Evolutionary conservation across 495 filamentous ascomycete species (phyloP).

Genomic region (Umbilicaria muhlenbergii): DNA sequence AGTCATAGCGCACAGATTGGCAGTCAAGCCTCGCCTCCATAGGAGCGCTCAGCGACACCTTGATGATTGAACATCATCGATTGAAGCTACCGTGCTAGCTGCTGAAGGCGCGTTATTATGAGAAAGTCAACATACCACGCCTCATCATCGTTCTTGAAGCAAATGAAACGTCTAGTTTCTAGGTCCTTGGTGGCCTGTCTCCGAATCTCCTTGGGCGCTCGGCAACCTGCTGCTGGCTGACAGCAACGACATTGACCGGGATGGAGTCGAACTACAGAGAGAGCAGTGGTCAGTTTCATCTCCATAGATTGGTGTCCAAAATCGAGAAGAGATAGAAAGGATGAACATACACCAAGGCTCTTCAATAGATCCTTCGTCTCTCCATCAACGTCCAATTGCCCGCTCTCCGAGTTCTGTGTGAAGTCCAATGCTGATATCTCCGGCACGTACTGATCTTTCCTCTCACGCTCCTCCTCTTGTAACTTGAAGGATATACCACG

Average conservation of each 20-base stretch:
- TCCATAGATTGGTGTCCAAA: not conserved
- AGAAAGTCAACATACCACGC: conserved; percentile 16
- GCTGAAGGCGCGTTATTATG: conserved; percentile 15
- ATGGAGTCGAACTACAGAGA: conserved; percentile 75
- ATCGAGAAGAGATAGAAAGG: not conserved
- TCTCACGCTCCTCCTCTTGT: conserved; percentile 98
- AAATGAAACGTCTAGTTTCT: conserved; percentile 21
- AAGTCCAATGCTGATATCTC: conserved; percentile 98
- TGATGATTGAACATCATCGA: conserved; percentile 47
- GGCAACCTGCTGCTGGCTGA: conserved; percentile 70
- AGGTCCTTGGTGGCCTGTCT: conserved; percentile 31
- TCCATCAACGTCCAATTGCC: conserved; percentile 82
- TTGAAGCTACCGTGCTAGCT: conserved; percentile 26
- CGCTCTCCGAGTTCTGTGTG: conserved; percentile 75
- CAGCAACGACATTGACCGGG: conserved; percentile 82
- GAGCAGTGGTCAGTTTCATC: not conserved
- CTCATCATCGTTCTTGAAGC: conserved; percentile 17
- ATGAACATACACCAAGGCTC: conserved; percentile 77
- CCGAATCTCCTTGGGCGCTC: conserved; percentile 61
- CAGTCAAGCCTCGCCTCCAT: conserved; percentile 79
- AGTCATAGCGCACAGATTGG: conserved; percentile 34
- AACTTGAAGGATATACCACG: conserved; percentile 99
- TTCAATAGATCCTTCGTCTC: conserved; percentile 99
- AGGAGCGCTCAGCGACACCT: conserved; percentile 82
- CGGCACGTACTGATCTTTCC: conserved; percentile 99